Evolutionary conservation across 108 stramenopile genomes (phyloP), one percentile per base, ranked within the genome.

Genomic region (Fragilariopsis cylindrus): DNA sequence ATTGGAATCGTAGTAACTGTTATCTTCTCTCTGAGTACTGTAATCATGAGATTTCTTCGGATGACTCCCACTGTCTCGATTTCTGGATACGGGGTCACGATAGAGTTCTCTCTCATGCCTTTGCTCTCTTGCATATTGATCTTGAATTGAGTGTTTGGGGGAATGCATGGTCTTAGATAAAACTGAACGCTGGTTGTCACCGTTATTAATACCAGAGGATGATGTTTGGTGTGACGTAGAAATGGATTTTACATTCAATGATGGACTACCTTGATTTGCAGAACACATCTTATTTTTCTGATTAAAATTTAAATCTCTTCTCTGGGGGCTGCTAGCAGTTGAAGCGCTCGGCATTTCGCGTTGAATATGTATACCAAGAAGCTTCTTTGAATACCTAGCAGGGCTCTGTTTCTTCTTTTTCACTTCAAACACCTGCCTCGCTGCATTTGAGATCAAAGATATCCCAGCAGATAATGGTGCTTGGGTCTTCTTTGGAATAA

Each of bases 401-500:
- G 62, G 40, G 12, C 15, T 63, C 40, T 63, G 43, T 45, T 45
- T n/a, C 9, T 7, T 40, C 45, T 63, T 63, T n/a, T 45, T 45
- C 62, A 45, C 62, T 3, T 45, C 43, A 42, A 63, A 45, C 13
- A 44, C 62, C 62, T 63, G 58, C 41, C 21, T 60, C 16, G 21
- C 21, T 30, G 6, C 21, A 60, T 60, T 45, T 12, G 62, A 63
- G 40, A 63, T 63, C 7, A 63, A 44, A 63, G 62, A 63, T 41
- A 44, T 41, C 13, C 62, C 62, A 12, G 5, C 42, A 15, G 62
- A 7, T 45, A 45, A 43, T 3, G 62, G 46, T 16, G 62, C 8
- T 63, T 63, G 62, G 21, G 58, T 30, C 45, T 63, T 63, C 62
- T 63, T 63, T 8, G 62, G 62, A 41, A 63, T 63, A 41, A 40